Evolutionary conservation across 768 basidiomycete species (phyloP).

Genomic region (Mycena galericulata): DNA sequence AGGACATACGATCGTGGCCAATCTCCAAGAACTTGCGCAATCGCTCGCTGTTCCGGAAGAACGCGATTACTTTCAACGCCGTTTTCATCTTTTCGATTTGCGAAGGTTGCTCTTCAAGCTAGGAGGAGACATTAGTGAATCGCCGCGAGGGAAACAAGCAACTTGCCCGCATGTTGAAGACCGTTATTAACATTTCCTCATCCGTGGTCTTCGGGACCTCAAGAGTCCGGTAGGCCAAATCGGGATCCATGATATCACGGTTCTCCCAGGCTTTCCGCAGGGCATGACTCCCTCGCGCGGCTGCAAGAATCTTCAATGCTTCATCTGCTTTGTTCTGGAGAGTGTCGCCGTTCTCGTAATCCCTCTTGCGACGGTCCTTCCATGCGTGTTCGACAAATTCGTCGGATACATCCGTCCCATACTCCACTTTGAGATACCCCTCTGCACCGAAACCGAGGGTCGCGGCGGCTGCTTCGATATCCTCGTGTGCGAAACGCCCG

Average conservation of each 20-base stretch:
- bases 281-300: slow-evolving; percentile 64
- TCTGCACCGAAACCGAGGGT: slow-evolving; percentile 77
- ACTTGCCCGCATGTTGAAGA: slow-evolving; percentile 77
- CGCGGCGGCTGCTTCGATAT: slow-evolving; percentile 60
- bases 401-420: slow-evolving; percentile 76
- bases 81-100: slow-evolving; percentile 79
- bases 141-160: slow-evolving; percentile 6
- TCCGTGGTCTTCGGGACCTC: slow-evolving; percentile 79
- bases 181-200: slow-evolving; percentile 81
- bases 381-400: slow-evolving; percentile 79
- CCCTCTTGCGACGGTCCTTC: slow-evolving; percentile 68
- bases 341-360: slow-evolving; percentile 60
- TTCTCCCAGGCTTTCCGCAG: slow-evolving; percentile 65
- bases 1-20: slow-evolving; percentile 77
- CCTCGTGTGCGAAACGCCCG: slow-evolving; percentile 70
- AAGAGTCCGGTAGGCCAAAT: slow-evolving; percentile 77
- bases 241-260: slow-evolving; percentile 71
- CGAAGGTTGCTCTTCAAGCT: slow-evolving; percentile 77
- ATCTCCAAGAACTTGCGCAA: slow-evolving; percentile 73
- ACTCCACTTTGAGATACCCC: slow-evolving; percentile 71
- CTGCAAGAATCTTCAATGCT: slow-evolving; percentile 76
- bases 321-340: slow-evolving; percentile 70
- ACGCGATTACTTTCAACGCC: slow-evolving; percentile 80
- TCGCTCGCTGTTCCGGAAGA: slow-evolving; percentile 78
- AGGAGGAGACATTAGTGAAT: slow-evolving; percentile 25